Base-by-base conservation (phyloP, 2,329 filamentous ascomycete species). In the Penicillium sp. region DNA sequence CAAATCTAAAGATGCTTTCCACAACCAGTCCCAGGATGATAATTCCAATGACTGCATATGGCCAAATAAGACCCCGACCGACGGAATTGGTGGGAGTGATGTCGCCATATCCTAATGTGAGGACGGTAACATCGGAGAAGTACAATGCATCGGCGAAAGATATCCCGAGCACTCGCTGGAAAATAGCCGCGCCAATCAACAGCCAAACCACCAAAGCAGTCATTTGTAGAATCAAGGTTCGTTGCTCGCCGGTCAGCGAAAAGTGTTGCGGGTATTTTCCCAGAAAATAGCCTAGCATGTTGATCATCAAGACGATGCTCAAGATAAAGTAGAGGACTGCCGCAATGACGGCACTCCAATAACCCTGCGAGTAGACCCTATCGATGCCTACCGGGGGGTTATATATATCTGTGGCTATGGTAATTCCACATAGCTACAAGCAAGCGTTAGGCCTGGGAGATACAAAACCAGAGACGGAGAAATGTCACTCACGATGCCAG, bases 161-260 rank as follows among this genome's bases (percentile, higher is more conserved):
- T 86, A 92, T 94, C 4, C 75, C 81, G 59, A 96, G 88, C 3
- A 94, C 81, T 2, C 78, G 78, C 6, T 85, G 84, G 68, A 94
- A 96, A 0, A 96, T 76, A 0, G 87, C 82, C 0, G 88, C 90
- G 1, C 92, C 92, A 2, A 91, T 74, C 0, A 89, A 85, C 0
- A 97, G 78, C 79, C 94, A 96, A 46, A 90, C 75, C 50, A 96
- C 86, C 68, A 95, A 90, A 53, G 89, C 78, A 73, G 95, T 95
- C 1, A 91, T 96, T 73, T 97, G 92, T 29, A 96, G 76, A 79
- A 97, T 96, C 22, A 97, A 78, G 0, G 90, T 96, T 10, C 92
- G 84, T 72, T 97, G 92, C 58, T 88, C 88, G 51, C 87, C 84
- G 0, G 89, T 92, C 24, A 96, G 79, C 4, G 82, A 78, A 63